Conservation (phyloP, 2,329 filamentous ascomycete genomes). For the Diaporthe eres region DNA sequence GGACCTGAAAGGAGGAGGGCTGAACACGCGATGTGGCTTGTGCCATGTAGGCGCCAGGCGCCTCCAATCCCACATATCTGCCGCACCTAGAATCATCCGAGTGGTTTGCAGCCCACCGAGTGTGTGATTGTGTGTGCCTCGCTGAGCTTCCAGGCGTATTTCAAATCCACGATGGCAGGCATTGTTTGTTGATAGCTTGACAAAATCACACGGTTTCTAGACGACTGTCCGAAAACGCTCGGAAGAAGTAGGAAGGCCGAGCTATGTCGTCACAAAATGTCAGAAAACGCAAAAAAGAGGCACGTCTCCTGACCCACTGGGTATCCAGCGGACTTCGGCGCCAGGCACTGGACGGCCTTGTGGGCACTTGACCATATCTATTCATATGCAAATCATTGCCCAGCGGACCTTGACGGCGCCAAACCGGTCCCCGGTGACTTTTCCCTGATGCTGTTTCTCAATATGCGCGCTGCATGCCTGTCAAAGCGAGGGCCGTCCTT, state of each 20-base stretch:
- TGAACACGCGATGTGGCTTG: slow-evolving; percentile 43
- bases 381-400: slow-evolving; percentile 32
- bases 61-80: slow-evolving; percentile 18
- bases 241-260: slow-evolving; percentile 28
- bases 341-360: neutral
- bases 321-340: slow-evolving; percentile 26
- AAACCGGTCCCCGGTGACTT: neutral
- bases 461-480: slow-evolving; percentile 15
- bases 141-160: neutral
- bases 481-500: slow-evolving; percentile 13
- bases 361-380: slow-evolving; percentile 20
- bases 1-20: slow-evolving; percentile 33
- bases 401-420: slow-evolving; percentile 10
- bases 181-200: slow-evolving; percentile 5
- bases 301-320: slow-evolving; percentile 27
- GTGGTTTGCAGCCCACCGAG: neutral
- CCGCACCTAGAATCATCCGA: slow-evolving; percentile 18
- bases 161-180: slow-evolving; percentile 9
- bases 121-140: neutral
- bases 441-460: slow-evolving; percentile 15
- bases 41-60: slow-evolving; percentile 35
- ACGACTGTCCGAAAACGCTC: slow-evolving; percentile 22
- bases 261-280: slow-evolving; percentile 8
- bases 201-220: neutral
- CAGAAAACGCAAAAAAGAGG: slow-evolving; percentile 18